Conservation (phyloP, 2,329 filamentous ascomycete species). For the Cryphonectria radicalis region DNA sequence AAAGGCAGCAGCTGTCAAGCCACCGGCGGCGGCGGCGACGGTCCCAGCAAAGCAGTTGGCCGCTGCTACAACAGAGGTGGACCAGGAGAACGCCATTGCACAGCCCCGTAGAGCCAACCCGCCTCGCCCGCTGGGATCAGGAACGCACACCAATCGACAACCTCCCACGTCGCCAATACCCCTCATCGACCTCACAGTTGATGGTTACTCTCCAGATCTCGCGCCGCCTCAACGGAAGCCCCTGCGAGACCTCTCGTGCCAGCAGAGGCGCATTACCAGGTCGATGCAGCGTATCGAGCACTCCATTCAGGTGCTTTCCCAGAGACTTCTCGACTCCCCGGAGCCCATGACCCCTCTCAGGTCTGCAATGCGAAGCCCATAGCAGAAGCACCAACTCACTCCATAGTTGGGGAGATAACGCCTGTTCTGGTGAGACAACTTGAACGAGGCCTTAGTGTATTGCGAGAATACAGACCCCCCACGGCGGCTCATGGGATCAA, state of each 20-base stretch:
- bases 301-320: neutral
- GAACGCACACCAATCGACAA: neutral
- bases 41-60: neutral
- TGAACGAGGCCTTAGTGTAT: neutral
- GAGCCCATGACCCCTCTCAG: neutral
- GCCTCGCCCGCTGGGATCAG: neutral
- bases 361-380: neutral
- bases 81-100: neutral
- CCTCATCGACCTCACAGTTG: neutral
- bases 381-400: neutral
- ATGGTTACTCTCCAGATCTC: neutral
- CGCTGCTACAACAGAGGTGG: neutral
- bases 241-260: neutral
- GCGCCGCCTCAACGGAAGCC: neutral
- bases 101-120: neutral
- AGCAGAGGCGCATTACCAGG: neutral
- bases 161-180: neutral
- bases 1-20: neutral
- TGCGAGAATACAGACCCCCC: neutral
- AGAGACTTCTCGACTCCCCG: neutral
- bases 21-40: neutral
- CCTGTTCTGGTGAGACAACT: neutral
- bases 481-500: neutral
- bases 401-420: neutral
- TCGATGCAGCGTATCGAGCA: constrained; percentile 3